A percentile compares a stretch with the other conserved stretches of the same genome.
These are phyloP conservation scores for Pseudocercospora cruenta DNA, from an alignment of 2,329 filamentous ascomycete species.

Conservation along the genomic window DNA sequence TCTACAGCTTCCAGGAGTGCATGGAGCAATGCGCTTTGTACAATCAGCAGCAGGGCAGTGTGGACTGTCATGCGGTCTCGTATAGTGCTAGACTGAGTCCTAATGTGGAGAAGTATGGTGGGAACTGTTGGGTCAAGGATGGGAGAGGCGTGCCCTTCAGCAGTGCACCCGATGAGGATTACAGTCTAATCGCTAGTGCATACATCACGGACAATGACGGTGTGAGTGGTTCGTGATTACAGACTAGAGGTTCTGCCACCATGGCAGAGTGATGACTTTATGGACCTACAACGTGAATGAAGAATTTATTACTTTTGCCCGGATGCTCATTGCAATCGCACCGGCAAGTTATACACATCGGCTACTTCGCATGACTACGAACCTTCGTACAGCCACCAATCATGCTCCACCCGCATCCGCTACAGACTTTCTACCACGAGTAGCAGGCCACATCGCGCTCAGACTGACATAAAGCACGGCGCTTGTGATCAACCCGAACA, in stretches of 20 bases:
- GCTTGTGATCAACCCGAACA: conserved; percentile 27
- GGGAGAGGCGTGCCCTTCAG: neutral
- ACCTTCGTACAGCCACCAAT: neutral
- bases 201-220: neutral
- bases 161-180: neutral
- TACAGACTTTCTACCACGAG: neutral
- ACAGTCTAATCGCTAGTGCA: neutral
- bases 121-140: neutral
- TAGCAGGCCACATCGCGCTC: neutral
- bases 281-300: neutral
- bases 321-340: too few relatives aligned
- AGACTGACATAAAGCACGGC: conserved; percentile 3
- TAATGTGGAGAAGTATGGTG: neutral
- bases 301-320: too few relatives aligned
- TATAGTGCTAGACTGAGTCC: neutral
- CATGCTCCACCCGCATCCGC: neutral
- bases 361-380: neutral
- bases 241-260: neutral
- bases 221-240: neutral
- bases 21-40: too few relatives aligned
- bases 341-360: neutral
- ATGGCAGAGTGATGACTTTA: neutral
- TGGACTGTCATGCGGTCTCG: too few relatives aligned
- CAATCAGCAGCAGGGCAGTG: too few relatives aligned
- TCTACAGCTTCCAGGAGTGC: too few relatives aligned